phyloP scores from a whole-genome alignment of 768 basidiomycete species.

The Mycena belliarum region DNA sequence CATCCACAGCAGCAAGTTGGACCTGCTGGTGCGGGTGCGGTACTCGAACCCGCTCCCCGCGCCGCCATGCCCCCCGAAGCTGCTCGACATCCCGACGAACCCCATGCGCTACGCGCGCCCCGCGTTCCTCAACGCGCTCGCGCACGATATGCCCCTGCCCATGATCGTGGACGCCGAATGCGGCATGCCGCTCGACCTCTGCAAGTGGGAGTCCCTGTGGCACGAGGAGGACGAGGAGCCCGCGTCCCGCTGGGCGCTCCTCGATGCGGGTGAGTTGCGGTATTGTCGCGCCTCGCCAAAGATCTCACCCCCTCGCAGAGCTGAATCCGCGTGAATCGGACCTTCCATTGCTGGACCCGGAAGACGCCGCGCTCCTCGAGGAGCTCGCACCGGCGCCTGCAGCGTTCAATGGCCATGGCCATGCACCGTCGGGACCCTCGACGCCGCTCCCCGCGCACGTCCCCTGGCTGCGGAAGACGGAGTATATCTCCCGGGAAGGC shows the following conservation, averaged over 20 bases:
- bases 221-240: constrained; percentile 62
- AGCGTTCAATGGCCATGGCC: constrained; percentile 47
- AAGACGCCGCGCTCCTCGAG: constrained; percentile 73
- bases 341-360: constrained; percentile 65
- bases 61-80: constrained; percentile 95
- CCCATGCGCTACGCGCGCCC: constrained; percentile 85
- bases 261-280: constrained; percentile 15
- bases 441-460: constrained; percentile 63
- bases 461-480: constrained; percentile 90
- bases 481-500: constrained; percentile 74
- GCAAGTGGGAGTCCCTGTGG: constrained; percentile 82
- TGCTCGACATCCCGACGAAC: constrained; percentile 89
- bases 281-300: too few species aligned
- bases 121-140: constrained; percentile 80
- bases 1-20: constrained; percentile 63
- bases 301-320: constrained; percentile 18
- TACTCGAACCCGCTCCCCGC: constrained; percentile 93
- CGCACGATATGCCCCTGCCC: constrained; percentile 80
- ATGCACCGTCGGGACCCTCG: constrained; percentile 38
- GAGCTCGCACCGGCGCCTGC: constrained; percentile 56
- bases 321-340: constrained; percentile 69
- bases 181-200: constrained; percentile 93
- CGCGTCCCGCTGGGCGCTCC: constrained; percentile 4
- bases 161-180: constrained; percentile 97
- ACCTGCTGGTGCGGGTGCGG: constrained; percentile 89